Percentiles rank a stretch among this genome's conserved stretches.
These are phyloP conservation scores for Epichloe festucae DNA, from an alignment of 2,329 filamentous ascomycete species.

Conservation along the genomic window DNA sequence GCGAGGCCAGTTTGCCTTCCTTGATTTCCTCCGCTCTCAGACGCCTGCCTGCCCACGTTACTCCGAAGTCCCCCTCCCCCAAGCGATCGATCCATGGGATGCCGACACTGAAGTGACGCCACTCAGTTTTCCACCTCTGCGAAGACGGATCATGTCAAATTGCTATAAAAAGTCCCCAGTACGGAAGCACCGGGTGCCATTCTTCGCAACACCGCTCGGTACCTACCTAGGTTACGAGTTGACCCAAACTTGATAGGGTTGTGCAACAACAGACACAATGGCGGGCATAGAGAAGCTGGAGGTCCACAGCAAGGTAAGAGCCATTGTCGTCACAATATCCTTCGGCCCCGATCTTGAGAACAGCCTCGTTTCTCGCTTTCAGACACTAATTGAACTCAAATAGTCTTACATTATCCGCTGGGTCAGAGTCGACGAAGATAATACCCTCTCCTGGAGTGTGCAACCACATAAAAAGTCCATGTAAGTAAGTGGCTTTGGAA, in stretches of 20 bases:
- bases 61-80: background rate
- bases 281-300: constrained; percentile 93
- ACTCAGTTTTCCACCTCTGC: background rate
- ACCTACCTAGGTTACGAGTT: background rate
- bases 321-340: background rate
- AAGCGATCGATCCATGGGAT: background rate
- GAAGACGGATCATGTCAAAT: background rate
- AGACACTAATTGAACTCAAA: constrained; percentile 10
- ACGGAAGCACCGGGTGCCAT: background rate
- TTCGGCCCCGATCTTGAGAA: background rate
- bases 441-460: constrained; percentile 95
- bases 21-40: background rate
- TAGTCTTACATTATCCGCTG: constrained; percentile 97
- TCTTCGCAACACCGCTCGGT: background rate
- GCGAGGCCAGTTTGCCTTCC: background rate
- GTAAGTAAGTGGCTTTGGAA: constrained; percentile 34
- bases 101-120: background rate
- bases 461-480: constrained; percentile 97
- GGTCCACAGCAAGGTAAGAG: constrained; percentile 80
- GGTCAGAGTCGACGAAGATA: constrained; percentile 79
- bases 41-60: background rate
- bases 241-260: background rate
- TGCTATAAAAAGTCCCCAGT: background rate
- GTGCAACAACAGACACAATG: constrained; percentile 36
- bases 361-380: background rate